Percentiles rank a stretch among this genome's conserved stretches.
phyloP scores from a whole-genome alignment of 2,329 filamentous ascomycete species.

The Mycosphaerella sp. region DNA sequence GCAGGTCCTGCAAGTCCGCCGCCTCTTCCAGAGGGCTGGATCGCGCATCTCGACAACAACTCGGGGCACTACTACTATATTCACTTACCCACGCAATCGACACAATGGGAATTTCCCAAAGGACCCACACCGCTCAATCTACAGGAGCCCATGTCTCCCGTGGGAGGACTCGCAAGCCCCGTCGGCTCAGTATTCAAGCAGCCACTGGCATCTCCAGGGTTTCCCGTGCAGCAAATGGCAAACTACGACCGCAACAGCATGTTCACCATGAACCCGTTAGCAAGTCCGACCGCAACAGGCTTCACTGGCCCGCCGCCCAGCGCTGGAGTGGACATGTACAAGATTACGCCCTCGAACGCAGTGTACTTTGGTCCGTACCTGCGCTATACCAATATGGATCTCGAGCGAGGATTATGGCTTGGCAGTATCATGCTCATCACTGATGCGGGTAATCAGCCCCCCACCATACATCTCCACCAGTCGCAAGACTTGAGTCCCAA shows the following conservation, averaged over 20 bases:
- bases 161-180: conserved; percentile 47
- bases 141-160: conserved; percentile 78
- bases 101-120: conserved; percentile 98
- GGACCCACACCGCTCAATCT: conserved; percentile 84
- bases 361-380: conserved; percentile 98
- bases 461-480: conserved; percentile 91
- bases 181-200: conserved; percentile 51
- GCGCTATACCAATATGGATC: conserved; percentile 93
- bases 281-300: conserved; percentile 69
- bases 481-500: conserved; percentile 89
- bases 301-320: conserved; percentile 85
- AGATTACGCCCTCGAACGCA: conserved; percentile 85
- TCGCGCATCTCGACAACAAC: conserved; percentile 88
- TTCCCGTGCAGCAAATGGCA: conserved; percentile 67
- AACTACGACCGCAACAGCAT: conserved; percentile 74
- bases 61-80: conserved; percentile 99
- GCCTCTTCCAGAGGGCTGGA: conserved; percentile 95
- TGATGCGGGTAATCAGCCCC: conserved; percentile 74
- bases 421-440: conserved; percentile 92
- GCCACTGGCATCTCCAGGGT: conserved; percentile 71
- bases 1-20: conserved; percentile 74
- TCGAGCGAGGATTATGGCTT: conserved; percentile 83
- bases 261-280: conserved; percentile 68
- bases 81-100: conserved; percentile 87
- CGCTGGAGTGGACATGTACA: conserved; percentile 89